Evolutionary conservation across 2,329 filamentous ascomycete species (phyloP), one percentile per base, ranked within the genome.

Genomic region (Phialophora tarda): DNA sequence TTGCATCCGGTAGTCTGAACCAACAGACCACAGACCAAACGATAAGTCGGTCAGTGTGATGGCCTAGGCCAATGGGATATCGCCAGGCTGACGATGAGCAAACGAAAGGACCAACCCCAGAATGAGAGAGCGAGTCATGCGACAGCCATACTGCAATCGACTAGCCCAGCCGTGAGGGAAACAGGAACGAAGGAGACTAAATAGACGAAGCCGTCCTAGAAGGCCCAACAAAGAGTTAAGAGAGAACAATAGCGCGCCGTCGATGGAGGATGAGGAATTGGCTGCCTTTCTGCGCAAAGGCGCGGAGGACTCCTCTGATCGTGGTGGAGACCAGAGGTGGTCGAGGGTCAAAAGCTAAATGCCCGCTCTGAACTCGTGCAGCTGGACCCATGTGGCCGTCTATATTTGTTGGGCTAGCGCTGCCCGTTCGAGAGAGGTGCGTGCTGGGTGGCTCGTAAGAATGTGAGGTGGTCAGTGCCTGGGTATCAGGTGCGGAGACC

Each of bases 331-430:
- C 38, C 41, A 32, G 44, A 34, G 11, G 8, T 56, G 53, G 32
- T 41, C 28, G 51, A 55, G 34, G 60, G 53, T 48, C 38, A 26
- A 55, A 41, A 62, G 30, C 38, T 62, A 56, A 28, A 48, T 62
- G 51, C 60, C 60, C 51, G 41, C 55, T 64, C 63, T 59, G 60
- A 60, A 26, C 17, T 62, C 66, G 32, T 59, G 63, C 59, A 63
- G 62, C 55, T 61, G 62, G 63, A 70, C 68, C 65, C 68, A 68
- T 70, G 68, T 70, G 65, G 65, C 62, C 59, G 61, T 53, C 63
- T 66, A 61, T 68, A 62, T 59, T 57, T 65, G 55, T 57, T 44
- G 55, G 48, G 51, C 47, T 67, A 70, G 65, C 63, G 65, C 30
- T 54, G 44, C 65, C 68, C 59, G 51, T 65, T 70, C 41, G 38